phyloP scores from a whole-genome alignment of 192 early-diverging fungal genomes.

The Umbelopsis vinacea region DNA sequence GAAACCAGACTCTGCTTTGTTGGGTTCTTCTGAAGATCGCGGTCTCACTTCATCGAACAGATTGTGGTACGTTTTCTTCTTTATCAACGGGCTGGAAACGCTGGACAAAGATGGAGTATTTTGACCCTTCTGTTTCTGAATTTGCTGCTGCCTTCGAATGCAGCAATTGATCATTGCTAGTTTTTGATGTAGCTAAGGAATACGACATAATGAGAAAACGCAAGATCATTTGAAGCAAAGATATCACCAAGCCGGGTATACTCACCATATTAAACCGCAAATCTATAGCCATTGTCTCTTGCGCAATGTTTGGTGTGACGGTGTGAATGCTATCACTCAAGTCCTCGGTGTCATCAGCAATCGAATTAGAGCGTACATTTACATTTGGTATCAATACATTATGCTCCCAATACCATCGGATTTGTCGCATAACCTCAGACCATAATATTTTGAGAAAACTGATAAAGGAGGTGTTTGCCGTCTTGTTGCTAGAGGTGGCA shows the following conservation, averaged over 20 bases:
- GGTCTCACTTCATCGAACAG: constrained; percentile 21
- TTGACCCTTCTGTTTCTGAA: constrained; percentile 29
- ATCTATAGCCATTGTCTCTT: constrained; percentile 55
- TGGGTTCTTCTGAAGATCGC: not conserved
- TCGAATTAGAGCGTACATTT: constrained; percentile 26
- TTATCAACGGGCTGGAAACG: constrained; percentile 26
- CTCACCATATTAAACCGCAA: constrained; percentile 63
- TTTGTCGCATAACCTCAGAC: constrained; percentile 63
- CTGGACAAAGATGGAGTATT: constrained; percentile 25
- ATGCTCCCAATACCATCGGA: constrained; percentile 70
- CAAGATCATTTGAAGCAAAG: not conserved
- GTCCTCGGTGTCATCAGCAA: not conserved
- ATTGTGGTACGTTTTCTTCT: constrained; percentile 24
- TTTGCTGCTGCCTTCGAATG: constrained; percentile 46
- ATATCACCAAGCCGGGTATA: not conserved
- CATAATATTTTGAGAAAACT: constrained; percentile 73
- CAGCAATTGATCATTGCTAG: constrained; percentile 86
- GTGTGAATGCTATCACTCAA: constrained; percentile 20
- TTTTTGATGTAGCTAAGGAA: constrained; percentile 63
- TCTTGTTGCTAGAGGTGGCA: not conserved
- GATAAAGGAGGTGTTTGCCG: constrained; percentile 55
- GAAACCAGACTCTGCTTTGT: not conserved
- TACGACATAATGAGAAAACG: not conserved
- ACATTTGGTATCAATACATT: constrained; percentile 56
- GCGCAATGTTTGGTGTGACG: constrained; percentile 16